Base-by-base conservation (phyloP, 2,329 filamentous ascomycete species). In the Sporothrix humicola region DNA sequence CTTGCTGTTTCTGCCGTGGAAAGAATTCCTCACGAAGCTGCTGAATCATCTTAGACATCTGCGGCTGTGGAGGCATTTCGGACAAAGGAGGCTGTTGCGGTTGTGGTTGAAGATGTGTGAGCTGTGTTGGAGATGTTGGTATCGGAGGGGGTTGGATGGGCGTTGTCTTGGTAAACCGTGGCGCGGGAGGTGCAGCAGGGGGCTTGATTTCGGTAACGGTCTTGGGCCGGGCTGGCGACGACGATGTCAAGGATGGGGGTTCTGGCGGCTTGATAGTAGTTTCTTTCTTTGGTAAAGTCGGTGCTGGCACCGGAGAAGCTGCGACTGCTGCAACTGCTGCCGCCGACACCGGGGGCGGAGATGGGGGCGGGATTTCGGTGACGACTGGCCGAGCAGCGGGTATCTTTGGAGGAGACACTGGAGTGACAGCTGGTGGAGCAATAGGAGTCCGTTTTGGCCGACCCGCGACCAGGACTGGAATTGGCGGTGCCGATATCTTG, bases 21-120 rank as follows among this genome's bases (percentile, higher is more conserved):
- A 15, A 8, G 10, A n/a, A 10, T 46, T 70, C 50, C 9, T 59
- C 31, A 17, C 68, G 69, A 1, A 65, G 70, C 48, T 72, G 70
- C n/a, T 72, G 46, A 23, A 58, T 26, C 3, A 59, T 12, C 15
- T 48, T 56, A 13, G 42, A 20, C 9, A 92, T 59, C 23, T 58
- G 59, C 3, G 37, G 61, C 4, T 42, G 17, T 46, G 17, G 37
- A 7, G 23, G 59, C 8, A 5, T 0, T 46, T 52, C 54, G 9
- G 23, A 48, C 15, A 1, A 3, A 31, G 46, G 23, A 44, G 56
- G 26, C 7, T 37, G 31, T 37, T 56, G 10, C 13, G 50, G 50
- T 9, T 9, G 66, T 20, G n/a, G 37, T 13, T 56, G 44, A 15
- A 10, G 66, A 31, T 13, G 58, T 52, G 46, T 12, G n/a, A 46